Evolutionary conservation across 768 basidiomycete species (phyloP).

Genomic region (Megacollybia marginata): DNA sequence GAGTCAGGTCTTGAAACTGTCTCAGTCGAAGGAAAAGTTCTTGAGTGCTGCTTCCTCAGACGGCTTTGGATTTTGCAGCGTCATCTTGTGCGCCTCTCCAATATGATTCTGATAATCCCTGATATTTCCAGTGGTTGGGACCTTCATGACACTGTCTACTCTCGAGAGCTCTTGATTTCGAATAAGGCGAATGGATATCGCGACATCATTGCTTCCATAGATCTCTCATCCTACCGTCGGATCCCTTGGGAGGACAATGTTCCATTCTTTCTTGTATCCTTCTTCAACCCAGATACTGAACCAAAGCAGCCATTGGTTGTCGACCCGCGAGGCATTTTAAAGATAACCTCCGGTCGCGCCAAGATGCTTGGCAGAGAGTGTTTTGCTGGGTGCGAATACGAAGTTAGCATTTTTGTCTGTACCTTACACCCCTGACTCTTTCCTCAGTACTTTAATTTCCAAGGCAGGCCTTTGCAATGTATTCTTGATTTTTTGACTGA

Average conservation of each 20-base stretch:
- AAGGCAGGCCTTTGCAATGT: constrained; percentile 41
- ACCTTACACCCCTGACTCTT: constrained; percentile 4
- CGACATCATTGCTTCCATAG: constrained; percentile 81
- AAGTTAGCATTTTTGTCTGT: constrained; percentile 41
- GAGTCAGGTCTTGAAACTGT: neutral
- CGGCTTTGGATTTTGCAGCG: constrained; percentile 91
- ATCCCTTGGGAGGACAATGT: constrained; percentile 90
- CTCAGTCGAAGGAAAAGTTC: constrained; percentile 87
- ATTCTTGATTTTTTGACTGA: neutral
- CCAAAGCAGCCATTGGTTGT: constrained; percentile 69
- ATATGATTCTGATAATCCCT: neutral
- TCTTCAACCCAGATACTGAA: constrained; percentile 73
- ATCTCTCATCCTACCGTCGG: constrained; percentile 79
- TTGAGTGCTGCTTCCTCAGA: constrained; percentile 68
- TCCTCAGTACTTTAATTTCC: constrained; percentile 79
- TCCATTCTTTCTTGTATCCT: constrained; percentile 90
- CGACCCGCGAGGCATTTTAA: constrained; percentile 82
- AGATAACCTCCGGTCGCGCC: constrained; percentile 45
- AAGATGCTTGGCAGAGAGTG: constrained; percentile 48
- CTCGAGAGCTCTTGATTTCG: constrained; percentile 80
- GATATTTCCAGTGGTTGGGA: constrained; percentile 67
- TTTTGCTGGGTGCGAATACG: constrained; percentile 88
- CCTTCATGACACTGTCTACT: constrained; percentile 83
- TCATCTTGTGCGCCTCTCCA: constrained; percentile 66
- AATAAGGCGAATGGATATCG: constrained; percentile 90